Percentiles rank a stretch among this genome's conserved stretches.
Evolutionary conservation across 2,329 filamentous ascomycete genomes (phyloP).

Genomic region (Nemania serpens): DNA sequence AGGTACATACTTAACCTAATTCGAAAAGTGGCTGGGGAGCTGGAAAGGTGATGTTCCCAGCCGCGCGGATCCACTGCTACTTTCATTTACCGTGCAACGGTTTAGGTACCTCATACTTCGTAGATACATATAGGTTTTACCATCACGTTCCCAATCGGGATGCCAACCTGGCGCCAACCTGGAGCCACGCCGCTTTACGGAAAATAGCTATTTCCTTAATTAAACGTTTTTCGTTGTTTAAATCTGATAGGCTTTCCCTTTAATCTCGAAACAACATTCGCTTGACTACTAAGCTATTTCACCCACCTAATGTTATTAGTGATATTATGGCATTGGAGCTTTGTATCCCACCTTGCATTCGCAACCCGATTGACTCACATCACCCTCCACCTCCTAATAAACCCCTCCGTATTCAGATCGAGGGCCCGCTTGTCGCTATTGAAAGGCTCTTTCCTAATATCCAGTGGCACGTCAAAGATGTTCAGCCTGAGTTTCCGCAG

Average conservation of each 20-base stretch:
- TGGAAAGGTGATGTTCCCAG: no score
- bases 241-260: conserved; percentile 11
- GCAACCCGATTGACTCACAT: conserved; percentile 15
- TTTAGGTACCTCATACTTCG: no score
- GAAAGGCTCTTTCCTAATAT: conserved; percentile 26
- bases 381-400: conserved; percentile 19
- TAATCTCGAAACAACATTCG: conserved; percentile 15
- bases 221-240: no score
- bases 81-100: no score
- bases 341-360: conserved; percentile 27
- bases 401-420: conserved; percentile 28
- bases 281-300: conserved; percentile 13
- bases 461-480: conserved; percentile 21
- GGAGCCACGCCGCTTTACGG: no score
- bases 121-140: no score
- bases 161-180: no score
- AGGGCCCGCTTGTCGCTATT: conserved; percentile 26
- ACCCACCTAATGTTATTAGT: conserved; percentile 15
- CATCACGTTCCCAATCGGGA: no score
- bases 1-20: no score
- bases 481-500: conserved; percentile 4
- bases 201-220: no score
- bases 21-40: no score
- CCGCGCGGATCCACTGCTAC: no score
- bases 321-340: conserved; percentile 21